Evolutionary conservation across 2,329 filamentous ascomycete genomes (phyloP), one percentile per base, ranked within the genome.

Genomic region (Penicillium sp.): DNA sequence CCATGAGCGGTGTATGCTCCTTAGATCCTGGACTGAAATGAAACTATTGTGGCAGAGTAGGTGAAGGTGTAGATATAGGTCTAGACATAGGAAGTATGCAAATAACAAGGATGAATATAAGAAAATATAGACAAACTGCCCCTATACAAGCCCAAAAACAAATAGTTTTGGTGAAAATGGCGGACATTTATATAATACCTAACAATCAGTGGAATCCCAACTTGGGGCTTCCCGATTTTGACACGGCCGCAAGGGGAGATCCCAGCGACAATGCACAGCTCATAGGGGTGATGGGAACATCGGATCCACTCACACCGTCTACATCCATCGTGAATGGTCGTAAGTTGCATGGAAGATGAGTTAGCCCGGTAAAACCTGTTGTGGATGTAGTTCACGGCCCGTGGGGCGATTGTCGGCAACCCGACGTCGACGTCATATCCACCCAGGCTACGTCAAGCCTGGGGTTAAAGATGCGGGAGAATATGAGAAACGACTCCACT

Each of bases 401-500:
- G 42, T 44, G 52, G 53, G 48, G 31, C 10, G 51, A 42, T 21
- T n/a, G 12, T 54, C 54, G 51, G 54, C 42, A 52, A 47, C 48
- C 48, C 54, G 51, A 57, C 16, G 29, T 44, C 42, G 42, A 54
- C 54, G 51, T 57, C 54, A 56, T 53, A 24, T 47, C 36, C 21
- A 9, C 21, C 49, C 34, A 34, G 26, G 21, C 48, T 49, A 54
- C 54, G 54, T 57, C 54, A 57, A 57, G 51, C 12, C 33, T 39
- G 33, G 12, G 33, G 16, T 23, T 4, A 24, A 23, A 23, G 23
- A n/a, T 28, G 13, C 8, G 23, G 13, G 23, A 26, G 24, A n/a
- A 4, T 3, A 7, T 26, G 24, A 26, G 24, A 26, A 7, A 29
- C 8, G 21, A 12, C 41, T 28, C 41, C 41, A 26, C 41, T 26